phyloP scores from a whole-genome alignment of 2,329 filamentous ascomycete genomes.

The Claviceps sorghi region DNA sequence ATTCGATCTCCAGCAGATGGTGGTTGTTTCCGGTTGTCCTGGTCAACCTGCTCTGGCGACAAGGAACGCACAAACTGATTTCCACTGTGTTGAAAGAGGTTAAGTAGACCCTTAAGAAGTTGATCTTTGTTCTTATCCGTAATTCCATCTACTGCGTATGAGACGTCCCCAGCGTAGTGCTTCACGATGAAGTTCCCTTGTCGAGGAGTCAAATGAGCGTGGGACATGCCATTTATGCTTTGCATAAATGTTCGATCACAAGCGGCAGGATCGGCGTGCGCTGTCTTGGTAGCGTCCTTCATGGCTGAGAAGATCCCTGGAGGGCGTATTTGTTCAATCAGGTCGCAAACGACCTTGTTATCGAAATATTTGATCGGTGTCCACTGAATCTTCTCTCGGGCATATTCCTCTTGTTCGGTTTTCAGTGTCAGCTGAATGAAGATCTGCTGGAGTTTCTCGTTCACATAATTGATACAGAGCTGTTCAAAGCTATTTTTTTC shows the following conservation, averaged over 20 bases:
- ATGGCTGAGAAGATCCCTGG: constrained; percentile 88
- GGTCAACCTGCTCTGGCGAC: constrained; percentile 87
- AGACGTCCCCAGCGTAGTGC: constrained; percentile 95
- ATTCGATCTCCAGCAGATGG: constrained; percentile 96
- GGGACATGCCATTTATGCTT: constrained; percentile 76
- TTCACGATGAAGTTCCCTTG: constrained; percentile 98
- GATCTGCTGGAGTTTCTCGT: constrained; percentile 97
- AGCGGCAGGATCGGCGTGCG: constrained; percentile 84
- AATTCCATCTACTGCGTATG: constrained; percentile 88
- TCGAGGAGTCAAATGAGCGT: constrained; percentile 78
- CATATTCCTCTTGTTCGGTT: constrained; percentile 95
- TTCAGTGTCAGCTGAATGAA: constrained; percentile 96
- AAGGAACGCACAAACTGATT: constrained; percentile 78
- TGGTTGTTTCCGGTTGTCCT: constrained; percentile 86
- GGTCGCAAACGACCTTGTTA: constrained; percentile 95
- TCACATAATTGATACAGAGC: constrained; percentile 98
- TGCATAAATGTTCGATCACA: constrained; percentile 95
- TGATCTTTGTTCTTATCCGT: constrained; percentile 99
- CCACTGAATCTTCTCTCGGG: constrained; percentile 92
- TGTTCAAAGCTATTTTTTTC: constrained; percentile 99
- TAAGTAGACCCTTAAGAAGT: constrained; percentile 82
- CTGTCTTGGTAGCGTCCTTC: constrained; percentile 97
- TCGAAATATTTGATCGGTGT: constrained; percentile 99
- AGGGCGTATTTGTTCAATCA: constrained; percentile 85
- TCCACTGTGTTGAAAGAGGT: constrained; percentile 66